Conservation (phyloP, 345 rosid genomes). For the Mallotus nudiflorus region DNA sequence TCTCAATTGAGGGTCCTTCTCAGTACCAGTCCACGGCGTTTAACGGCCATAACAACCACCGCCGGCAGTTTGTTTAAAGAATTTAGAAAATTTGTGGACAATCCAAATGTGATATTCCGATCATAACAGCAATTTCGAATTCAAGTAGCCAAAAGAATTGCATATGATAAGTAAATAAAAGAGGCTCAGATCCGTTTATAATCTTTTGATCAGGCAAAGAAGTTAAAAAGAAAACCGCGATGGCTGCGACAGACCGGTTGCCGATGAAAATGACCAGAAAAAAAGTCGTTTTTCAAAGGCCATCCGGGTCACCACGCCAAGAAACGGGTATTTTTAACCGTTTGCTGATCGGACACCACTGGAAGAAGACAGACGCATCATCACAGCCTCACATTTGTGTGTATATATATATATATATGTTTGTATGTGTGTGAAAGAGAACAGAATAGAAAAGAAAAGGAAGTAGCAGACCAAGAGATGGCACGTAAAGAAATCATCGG, state of each 20-base stretch:
- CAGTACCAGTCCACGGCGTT: no score
- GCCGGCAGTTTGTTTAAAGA: no score
- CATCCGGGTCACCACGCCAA: not conserved
- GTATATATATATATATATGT: no score
- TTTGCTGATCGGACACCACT: not conserved
- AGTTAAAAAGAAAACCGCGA: not conserved
- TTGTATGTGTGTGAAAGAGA: not conserved
- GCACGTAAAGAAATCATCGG: not conserved
- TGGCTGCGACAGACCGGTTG: not conserved
- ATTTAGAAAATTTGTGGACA: no score
- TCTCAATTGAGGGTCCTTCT: no score
- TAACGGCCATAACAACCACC: no score
- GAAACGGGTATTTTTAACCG: not conserved
- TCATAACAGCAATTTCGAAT: no score
- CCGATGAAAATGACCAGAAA: not conserved
- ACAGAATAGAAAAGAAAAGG: not conserved
- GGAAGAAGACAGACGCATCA: not conserved
- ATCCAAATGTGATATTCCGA: no score
- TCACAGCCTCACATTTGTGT: not conserved
- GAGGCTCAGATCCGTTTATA: not conserved
- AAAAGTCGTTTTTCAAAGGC: no score
- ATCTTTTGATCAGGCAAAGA: not conserved
- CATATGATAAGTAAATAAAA: no score
- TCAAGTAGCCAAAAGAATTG: no score
- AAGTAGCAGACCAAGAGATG: not conserved